phyloP scores from a whole-genome alignment of 768 basidiomycete species.

The Rhizopogon rudus region DNA sequence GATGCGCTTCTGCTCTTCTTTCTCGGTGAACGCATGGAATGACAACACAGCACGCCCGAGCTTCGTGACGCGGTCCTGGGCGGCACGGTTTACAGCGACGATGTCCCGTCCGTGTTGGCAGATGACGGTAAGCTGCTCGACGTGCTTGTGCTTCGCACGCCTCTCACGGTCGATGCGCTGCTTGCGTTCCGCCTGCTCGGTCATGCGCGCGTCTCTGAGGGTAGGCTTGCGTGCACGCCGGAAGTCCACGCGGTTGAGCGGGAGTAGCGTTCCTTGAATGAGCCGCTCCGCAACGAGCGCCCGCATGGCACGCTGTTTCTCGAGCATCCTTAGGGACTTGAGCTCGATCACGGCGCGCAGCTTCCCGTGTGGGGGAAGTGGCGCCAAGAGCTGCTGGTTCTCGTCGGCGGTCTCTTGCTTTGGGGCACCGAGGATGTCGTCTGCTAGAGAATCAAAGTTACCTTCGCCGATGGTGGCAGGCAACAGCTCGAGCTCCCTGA shows the following conservation, averaged over 20 bases:
- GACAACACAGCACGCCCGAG: conserved; percentile 76
- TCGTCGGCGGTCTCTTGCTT: conserved; percentile 19
- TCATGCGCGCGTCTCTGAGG: conserved; percentile 83
- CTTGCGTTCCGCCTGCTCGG: conserved; percentile 85
- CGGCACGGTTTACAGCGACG: conserved; percentile 58
- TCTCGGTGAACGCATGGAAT: conserved; percentile 89
- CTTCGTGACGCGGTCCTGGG: conserved; percentile 51
- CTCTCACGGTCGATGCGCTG: conserved; percentile 91
- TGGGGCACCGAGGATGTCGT: conserved; percentile 24
- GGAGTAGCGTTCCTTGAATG: conserved; percentile 81
- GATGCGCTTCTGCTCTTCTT: conserved; percentile 96
- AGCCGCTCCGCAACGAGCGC: conserved; percentile 84
- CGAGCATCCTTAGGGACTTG: conserved; percentile 81
- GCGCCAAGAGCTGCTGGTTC: neutral
- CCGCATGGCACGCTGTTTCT: conserved; percentile 87
- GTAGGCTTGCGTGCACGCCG: conserved; percentile 81
- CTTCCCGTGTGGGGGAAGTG: conserved; percentile 64
- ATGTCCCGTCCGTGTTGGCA: conserved; percentile 79
- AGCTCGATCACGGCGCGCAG: conserved; percentile 90
- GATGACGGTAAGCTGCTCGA: conserved; percentile 88
- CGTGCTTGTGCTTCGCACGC: conserved; percentile 92
- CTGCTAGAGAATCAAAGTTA: conserved; percentile 48
- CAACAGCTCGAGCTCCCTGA: conserved; percentile 77
- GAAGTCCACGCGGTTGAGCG: conserved; percentile 90
- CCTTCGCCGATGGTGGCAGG: conserved; percentile 80